These are phyloP conservation scores for Clavariopsis aquatica DNA, from an alignment of 495 filamentous ascomycete genomes.

Conservation along the genomic window DNA sequence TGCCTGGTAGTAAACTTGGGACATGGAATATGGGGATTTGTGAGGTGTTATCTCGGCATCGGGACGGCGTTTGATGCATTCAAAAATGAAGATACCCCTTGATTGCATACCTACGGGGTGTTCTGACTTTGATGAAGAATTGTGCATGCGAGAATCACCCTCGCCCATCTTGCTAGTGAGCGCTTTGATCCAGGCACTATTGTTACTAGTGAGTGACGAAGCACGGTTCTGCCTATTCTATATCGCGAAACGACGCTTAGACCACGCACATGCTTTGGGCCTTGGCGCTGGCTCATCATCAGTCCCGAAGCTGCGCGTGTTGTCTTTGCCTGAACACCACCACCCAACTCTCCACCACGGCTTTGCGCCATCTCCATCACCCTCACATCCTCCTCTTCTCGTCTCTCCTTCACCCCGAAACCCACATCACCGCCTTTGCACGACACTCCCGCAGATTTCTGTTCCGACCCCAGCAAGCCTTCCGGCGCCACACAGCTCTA, in stretches of 20 bases:
- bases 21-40: background rate
- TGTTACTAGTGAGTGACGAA: background rate
- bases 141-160: background rate
- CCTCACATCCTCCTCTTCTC: slow-evolving; percentile 24
- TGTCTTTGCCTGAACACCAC: slow-evolving; percentile 13
- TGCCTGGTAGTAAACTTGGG: background rate
- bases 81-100: slow-evolving; percentile 25
- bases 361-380: slow-evolving; percentile 34
- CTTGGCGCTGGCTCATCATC: slow-evolving; percentile 3
- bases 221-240: slow-evolving; percentile 9
- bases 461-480: slow-evolving; percentile 25
- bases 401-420: slow-evolving; percentile 33
- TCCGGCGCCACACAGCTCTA: slow-evolving; percentile 34
- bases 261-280: slow-evolving; percentile 7
- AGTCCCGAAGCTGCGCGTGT: slow-evolving; percentile 23
- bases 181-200: no score
- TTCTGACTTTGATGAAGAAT: background rate
- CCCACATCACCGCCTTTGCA: background rate
- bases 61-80: slow-evolving; percentile 16
- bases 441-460: background rate
- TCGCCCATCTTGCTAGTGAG: no score
- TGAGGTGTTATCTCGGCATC: background rate
- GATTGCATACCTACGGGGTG: slow-evolving; percentile 2
- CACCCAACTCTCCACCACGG: slow-evolving; percentile 21
- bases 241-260: slow-evolving; percentile 10